Evolutionary conservation across 148 eudicot genomes (phyloP).

Genomic region (Cornus florida): DNA sequence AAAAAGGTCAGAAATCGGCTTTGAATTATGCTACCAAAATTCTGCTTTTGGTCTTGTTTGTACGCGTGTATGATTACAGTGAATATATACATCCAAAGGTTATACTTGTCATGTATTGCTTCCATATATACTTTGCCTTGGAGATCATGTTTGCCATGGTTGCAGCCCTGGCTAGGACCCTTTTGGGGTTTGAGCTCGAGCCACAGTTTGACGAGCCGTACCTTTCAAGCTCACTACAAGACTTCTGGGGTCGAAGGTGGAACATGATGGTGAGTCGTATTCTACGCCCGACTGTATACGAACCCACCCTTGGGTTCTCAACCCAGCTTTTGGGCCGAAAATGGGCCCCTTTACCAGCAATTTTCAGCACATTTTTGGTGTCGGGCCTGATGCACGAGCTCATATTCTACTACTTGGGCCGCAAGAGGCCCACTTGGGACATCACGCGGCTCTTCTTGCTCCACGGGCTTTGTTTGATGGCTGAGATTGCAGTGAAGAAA

Average conservation of each 20-base stretch:
- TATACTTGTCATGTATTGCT: constrained; percentile 28
- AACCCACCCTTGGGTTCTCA: constrained; percentile 16
- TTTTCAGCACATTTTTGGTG: constrained; percentile 31
- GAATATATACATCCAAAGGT: constrained; percentile 35
- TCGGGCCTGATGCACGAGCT: constrained; percentile 54
- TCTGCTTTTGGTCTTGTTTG: constrained; percentile 16
- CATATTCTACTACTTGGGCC: constrained; percentile 41
- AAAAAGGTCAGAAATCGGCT: neutral
- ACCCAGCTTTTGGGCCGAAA: constrained; percentile 18
- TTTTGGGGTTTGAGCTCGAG: constrained; percentile 38
- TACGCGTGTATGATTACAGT: constrained; percentile 33
- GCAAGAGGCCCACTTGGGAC: constrained; percentile 35
- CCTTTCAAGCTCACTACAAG: constrained; percentile 51
- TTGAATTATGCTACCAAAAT: constrained; percentile 35
- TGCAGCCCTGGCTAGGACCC: constrained; percentile 23
- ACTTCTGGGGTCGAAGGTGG: constrained; percentile 75
- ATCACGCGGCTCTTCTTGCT: constrained; percentile 40
- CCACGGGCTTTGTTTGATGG: constrained; percentile 34
- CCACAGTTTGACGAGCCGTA: constrained; percentile 61
- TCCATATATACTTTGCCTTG: constrained; percentile 38
- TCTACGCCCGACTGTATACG: constrained; percentile 42
- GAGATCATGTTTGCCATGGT: constrained; percentile 31
- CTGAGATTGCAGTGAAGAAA: constrained; percentile 34
- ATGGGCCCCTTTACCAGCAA: constrained; percentile 30
- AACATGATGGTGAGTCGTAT: constrained; percentile 48